These are phyloP conservation scores for Margaritispora aquatica DNA, from an alignment of 495 filamentous ascomycete species.

Conservation along the genomic window DNA sequence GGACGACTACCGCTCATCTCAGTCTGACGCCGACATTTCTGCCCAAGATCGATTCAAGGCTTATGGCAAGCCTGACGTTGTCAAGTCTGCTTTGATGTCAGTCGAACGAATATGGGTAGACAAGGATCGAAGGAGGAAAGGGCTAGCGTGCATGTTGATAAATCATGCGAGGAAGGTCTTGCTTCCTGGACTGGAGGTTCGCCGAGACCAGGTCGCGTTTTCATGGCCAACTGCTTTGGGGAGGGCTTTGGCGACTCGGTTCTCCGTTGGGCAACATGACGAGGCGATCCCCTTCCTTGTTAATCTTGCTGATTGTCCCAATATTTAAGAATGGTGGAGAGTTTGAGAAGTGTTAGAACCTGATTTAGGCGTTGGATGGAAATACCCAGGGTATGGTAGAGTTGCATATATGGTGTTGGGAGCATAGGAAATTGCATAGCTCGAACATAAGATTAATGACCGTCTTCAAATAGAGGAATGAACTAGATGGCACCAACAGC, in stretches of 20 bases:
- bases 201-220: constrained; percentile 7
- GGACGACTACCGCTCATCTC: neutral
- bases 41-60: neutral
- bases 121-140: neutral
- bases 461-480: too few species aligned
- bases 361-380: neutral
- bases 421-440: neutral
- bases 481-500: too few species aligned
- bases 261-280: neutral
- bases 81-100: neutral
- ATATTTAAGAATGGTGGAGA: neutral
- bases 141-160: constrained; percentile 10
- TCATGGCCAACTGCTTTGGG: constrained; percentile 11
- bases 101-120: constrained; percentile 19
- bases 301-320: neutral
- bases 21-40: neutral
- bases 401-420: neutral
- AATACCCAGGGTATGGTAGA: neutral
- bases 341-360: neutral
- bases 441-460: neutral
- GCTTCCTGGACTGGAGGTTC: constrained; percentile 1
- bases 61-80: neutral
- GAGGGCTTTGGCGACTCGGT: constrained; percentile 6
- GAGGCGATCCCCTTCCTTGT: neutral
- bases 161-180: constrained; percentile 12